Base-by-base conservation (phyloP, 805 yeast species). In the Myxozyma neglecta region DNA sequence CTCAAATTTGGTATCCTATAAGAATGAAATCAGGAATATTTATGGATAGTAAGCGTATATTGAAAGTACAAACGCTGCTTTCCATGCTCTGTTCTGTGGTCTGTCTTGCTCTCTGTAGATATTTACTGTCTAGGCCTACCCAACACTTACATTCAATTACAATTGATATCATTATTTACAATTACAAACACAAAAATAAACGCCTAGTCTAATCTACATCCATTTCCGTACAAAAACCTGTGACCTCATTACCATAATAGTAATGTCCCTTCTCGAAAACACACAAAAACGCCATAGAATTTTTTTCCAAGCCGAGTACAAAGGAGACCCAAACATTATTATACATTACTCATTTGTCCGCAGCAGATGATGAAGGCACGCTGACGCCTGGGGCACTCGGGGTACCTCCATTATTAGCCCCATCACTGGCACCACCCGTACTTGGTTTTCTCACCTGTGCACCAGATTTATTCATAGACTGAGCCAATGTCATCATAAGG, bases 401-500 rank as follows among this genome's bases (percentile, higher is more conserved):
- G 20, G 46, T 51, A 6, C 44, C 35, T 5, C 55, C 55, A 18
- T 24, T 39, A 51, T 29, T 51, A 29, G 29, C 29, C 2, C 55
- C 37, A 16, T 39, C 55, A 24, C 46, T 32, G 10, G 55, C 24
- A 13, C 46, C 46, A 16, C 49, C 49, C 1, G 53, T 49, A 10
- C 53, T 49, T 16, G 57, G 50, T 13, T 45, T 34, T 11, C 47
- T 29, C 32, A 29, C 29, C n/a, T 44, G 47, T 9, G 49, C 14
- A n/a, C 52, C 52, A 2, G 57, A 6, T 45, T 54, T 54, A 34
- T 7, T 29, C 57, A 54, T 54, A 7, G 57, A 54, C 61, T 65
- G 63, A 10, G 68, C 68, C 34, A 66, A 44, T 18, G 65, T 50
- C 59, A 58, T 59, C 48, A 66, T 65, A 16, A 66, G 42, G 11